Percentiles rank a stretch among this genome's conserved stretches.
These are phyloP conservation scores for Spathaspora jeffriesii DNA, from an alignment of 1,139 yeast genomes.

Conservation along the genomic window DNA sequence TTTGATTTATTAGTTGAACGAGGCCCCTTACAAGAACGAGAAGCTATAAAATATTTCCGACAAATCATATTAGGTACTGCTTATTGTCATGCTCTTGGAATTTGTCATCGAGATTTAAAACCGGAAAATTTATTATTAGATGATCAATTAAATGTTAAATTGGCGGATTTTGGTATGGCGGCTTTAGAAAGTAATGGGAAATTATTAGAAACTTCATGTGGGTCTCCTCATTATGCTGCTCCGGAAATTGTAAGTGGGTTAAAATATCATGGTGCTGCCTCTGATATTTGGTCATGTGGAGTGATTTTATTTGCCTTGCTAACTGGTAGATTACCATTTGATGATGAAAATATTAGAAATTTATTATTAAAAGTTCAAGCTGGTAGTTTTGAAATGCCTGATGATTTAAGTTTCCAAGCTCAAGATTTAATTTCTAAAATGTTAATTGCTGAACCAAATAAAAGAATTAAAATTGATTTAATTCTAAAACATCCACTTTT, in stretches of 20 bases:
- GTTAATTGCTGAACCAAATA: conserved; percentile 77
- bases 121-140: conserved; percentile 93
- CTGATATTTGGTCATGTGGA: conserved; percentile 99
- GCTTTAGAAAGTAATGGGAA: conserved; percentile 88
- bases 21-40: conserved; percentile 86
- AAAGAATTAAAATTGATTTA: conserved; percentile 73
- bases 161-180: conserved; percentile 99
- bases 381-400: conserved; percentile 86
- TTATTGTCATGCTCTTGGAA: conserved; percentile 92
- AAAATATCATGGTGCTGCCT: conserved; percentile 94
- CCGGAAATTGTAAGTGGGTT: conserved; percentile 97
- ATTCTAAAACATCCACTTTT: conserved; percentile 81
- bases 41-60: conserved; percentile 87
- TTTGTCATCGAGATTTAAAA: conserved; percentile 93
- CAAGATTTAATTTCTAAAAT: conserved; percentile 81
- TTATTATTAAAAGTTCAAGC: conserved; percentile 86
- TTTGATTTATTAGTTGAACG: conserved; percentile 88
- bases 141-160: conserved; percentile 84
- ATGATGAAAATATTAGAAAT: conserved; percentile 90
- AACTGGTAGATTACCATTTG: conserved; percentile 96
- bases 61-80: conserved; percentile 92
- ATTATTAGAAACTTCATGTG: conserved; percentile 92
- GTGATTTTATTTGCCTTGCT: conserved; percentile 89
- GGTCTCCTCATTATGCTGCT: conserved; percentile 98
- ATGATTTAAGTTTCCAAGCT: conserved; percentile 77